phyloP scores from a whole-genome alignment of 2,329 filamentous ascomycete species.

The Pseudogymnoascus verrucosus region DNA sequence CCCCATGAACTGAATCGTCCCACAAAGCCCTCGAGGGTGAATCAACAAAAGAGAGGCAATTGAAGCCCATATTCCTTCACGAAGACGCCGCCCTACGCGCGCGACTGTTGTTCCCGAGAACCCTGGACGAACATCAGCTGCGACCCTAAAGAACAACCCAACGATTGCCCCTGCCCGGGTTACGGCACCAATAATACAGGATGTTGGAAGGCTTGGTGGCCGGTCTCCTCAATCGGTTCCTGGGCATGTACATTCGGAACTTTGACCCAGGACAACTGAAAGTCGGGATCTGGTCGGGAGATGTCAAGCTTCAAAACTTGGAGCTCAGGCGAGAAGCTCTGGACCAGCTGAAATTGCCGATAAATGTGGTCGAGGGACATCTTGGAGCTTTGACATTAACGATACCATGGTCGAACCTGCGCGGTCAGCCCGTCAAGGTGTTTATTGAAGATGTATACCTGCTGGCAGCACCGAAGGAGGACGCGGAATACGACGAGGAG shows the following conservation, averaged over 20 bases:
- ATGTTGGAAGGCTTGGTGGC: constrained; percentile 98
- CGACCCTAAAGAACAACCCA: neutral
- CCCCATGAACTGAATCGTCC: constrained; percentile 2
- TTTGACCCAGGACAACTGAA: constrained; percentile 97
- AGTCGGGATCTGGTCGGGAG: constrained; percentile 97
- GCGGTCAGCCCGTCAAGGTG: constrained; percentile 88
- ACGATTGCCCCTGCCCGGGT: constrained; percentile 56
- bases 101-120: neutral
- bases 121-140: neutral
- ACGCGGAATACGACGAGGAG: constrained; percentile 84
- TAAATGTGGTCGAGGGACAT: constrained; percentile 95
- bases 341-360: constrained; percentile 89
- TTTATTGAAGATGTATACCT: constrained; percentile 96
- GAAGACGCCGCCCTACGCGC: neutral
- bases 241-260: constrained; percentile 99
- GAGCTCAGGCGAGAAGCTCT: constrained; percentile 91
- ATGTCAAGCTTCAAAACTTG: constrained; percentile 89
- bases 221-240: constrained; percentile 94
- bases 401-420: constrained; percentile 95
- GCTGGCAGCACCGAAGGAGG: constrained; percentile 89
- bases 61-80: neutral
- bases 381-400: constrained; percentile 83
- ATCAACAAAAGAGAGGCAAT: neutral
- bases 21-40: constrained; percentile 2
- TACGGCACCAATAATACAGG: constrained; percentile 52